Conservation (phyloP, 2,329 filamentous ascomycete genomes). For the Aspergillus alliaceus region DNA sequence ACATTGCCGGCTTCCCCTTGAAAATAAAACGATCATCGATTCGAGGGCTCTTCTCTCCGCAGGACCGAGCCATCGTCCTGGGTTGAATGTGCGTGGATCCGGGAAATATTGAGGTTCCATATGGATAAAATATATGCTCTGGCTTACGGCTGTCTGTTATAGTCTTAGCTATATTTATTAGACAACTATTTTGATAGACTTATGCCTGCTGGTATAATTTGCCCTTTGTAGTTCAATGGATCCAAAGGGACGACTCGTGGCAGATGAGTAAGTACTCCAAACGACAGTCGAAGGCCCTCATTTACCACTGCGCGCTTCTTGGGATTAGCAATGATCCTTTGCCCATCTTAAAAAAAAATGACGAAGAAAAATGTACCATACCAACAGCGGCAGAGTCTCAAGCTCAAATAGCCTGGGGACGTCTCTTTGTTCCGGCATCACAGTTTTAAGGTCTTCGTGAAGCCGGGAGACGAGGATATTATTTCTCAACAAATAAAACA, state of each 20-base stretch:
- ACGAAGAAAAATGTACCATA: background rate
- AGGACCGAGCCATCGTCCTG: background rate
- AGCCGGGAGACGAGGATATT: background rate
- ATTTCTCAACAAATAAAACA: background rate
- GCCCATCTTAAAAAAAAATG: background rate
- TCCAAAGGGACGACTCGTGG: background rate
- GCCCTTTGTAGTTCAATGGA: background rate
- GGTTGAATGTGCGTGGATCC: background rate
- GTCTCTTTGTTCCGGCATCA: background rate
- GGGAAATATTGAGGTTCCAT: background rate
- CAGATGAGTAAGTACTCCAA: background rate
- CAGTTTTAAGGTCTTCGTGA: background rate
- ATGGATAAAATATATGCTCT: background rate
- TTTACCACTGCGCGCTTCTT: background rate
- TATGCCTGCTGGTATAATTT: background rate
- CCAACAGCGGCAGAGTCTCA: background rate
- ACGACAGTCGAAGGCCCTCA: constrained; percentile 1
- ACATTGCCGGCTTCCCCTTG: background rate
- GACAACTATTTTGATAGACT: too few relatives aligned
- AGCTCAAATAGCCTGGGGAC: background rate
- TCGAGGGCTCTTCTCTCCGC: background rate
- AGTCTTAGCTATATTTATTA: background rate
- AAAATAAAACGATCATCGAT: background rate
- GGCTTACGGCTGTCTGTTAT: background rate
- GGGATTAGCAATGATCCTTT: background rate